Base-by-base conservation (phyloP, 805 yeast genomes). In the Candida dajiaensis region DNA sequence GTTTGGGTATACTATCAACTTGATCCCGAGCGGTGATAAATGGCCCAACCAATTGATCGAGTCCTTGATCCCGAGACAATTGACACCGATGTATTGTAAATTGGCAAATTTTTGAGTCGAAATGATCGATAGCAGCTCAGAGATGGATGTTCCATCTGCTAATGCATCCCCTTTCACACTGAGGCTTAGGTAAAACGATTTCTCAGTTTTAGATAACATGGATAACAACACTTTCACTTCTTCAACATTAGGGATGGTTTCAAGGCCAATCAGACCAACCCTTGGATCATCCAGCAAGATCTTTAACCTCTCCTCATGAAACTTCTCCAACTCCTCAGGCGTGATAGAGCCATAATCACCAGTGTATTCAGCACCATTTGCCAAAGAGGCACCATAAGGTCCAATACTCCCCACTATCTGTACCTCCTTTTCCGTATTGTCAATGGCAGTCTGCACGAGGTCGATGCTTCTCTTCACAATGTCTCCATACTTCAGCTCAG, bases 331-430 rank as follows among this genome's bases (percentile, higher is more conserved):
- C 21, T 51, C 55, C 18, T 58, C 59, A 15, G 64, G 66, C 10
- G 61, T 59, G 3, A 65, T 58, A 22, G 61, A 68, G 11, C 70
- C 72, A 59, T 85, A 85, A 43, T 80, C 71, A 2, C 95, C 95
- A 4, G 82, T 78, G 55, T 82, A 87, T 56, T 87, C 96, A 0
- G 83, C 72, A 0, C 89, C 89, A 51, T 78, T 72, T 25, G 83
- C 78, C 33, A 83, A 58, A 52, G 66, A 79, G 0, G 90, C 85
- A 1, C 90, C 95, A 59, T 78, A 87, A 0, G 95, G 88, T 0
- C 95, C 96, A 33, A 85, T 64, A 8, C 86, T 77, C 0, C 86
- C 95, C 2, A 77, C 78, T 6, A 81, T 70, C 38, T 54, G 56
- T 6, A 57, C 45, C 6, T 45, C 44, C 5, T 25, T 23, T 3